Evolutionary conservation across 805 yeast genomes (phyloP).

Genomic region (Saturnispora hagleri): DNA sequence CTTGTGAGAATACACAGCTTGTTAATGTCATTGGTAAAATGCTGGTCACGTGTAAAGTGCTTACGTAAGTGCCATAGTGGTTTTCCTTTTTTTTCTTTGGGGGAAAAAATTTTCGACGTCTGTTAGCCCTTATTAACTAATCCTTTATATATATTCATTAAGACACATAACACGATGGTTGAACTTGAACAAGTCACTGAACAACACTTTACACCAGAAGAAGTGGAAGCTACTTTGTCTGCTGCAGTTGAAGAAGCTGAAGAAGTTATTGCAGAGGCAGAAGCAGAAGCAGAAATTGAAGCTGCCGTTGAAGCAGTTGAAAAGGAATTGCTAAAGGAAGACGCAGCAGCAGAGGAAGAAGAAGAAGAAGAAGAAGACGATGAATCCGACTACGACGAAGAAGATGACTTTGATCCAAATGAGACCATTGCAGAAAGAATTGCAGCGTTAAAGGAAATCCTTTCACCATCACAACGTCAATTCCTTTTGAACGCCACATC

Average conservation of each 20-base stretch:
- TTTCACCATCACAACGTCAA: constrained; percentile 80
- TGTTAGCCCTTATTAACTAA: neutral
- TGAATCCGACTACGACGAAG: constrained; percentile 45
- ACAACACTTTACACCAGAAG: constrained; percentile 14
- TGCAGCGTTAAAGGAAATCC: constrained; percentile 81
- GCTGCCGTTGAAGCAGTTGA: constrained; percentile 29
- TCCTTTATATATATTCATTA: neutral
- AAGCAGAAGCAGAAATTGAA: constrained; percentile 27
- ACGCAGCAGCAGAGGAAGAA: constrained; percentile 27
- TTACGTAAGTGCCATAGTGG: neutral
- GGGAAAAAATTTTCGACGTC: neutral
- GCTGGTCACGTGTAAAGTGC: constrained; percentile 61
- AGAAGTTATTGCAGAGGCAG: constrained; percentile 7
- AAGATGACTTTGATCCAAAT: constrained; percentile 70
- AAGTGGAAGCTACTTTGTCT: constrained; percentile 8
- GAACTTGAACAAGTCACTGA: constrained; percentile 67
- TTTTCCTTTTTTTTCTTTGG: neutral
- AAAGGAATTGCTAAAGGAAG: constrained; percentile 22
- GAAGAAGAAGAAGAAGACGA: constrained; percentile 32
- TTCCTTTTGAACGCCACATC: constrained; percentile 24
- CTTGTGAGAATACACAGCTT: constrained; percentile 93
- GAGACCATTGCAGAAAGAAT: constrained; percentile 85
- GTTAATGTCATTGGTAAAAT: constrained; percentile 84
- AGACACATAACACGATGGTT: constrained; percentile 40
- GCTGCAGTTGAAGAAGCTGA: constrained; percentile 10